Percentiles rank a stretch among this genome's conserved stretches.
Evolutionary conservation across 2,329 filamentous ascomycete genomes (phyloP).

Genomic region (Periconia sp.): DNA sequence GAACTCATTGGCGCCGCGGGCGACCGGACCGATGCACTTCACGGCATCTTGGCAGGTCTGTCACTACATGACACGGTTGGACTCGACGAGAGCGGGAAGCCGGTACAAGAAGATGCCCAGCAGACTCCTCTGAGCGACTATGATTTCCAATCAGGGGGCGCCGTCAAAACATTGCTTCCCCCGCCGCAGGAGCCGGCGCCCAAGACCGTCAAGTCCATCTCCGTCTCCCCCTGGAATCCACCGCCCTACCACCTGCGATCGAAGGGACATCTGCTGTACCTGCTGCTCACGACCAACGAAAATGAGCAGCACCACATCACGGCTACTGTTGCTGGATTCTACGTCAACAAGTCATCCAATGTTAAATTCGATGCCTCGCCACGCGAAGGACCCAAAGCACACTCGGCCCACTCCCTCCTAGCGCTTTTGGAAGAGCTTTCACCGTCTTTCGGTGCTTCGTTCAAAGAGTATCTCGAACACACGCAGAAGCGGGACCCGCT

Average conservation of each 20-base stretch:
- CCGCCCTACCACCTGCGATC: conserved; percentile 90
- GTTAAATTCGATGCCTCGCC: conserved; percentile 93
- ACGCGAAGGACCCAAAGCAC: conserved; percentile 76
- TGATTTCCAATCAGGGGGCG: conserved; percentile 73
- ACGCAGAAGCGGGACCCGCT: conserved; percentile 87
- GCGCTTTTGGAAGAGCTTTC: conserved; percentile 80
- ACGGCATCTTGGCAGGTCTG: conserved; percentile 82
- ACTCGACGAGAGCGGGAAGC: conserved; percentile 40
- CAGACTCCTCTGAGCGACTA: conserved; percentile 66
- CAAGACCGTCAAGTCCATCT: conserved; percentile 88
- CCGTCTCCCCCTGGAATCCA: conserved; percentile 94
- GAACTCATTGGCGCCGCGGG: conserved; percentile 93
- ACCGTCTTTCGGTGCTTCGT: conserved; percentile 78
- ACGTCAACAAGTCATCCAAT: conserved; percentile 94
- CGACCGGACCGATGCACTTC: conserved; percentile 83
- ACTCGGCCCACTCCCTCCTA: conserved; percentile 84
- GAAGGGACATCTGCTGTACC: conserved; percentile 90
- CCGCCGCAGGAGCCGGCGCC: conserved; percentile 69
- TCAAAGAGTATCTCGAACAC: conserved; percentile 79
- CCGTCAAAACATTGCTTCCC: conserved; percentile 75
- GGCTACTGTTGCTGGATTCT: conserved; percentile 92
- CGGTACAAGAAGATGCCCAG: conserved; percentile 38
- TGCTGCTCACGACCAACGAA: conserved; percentile 88
- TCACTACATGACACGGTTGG: conserved; percentile 86
- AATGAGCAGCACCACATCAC: conserved; percentile 96